Evolutionary conservation across 1,139 yeast genomes (phyloP).

Genomic region (Yamadazyma jaroonii): DNA sequence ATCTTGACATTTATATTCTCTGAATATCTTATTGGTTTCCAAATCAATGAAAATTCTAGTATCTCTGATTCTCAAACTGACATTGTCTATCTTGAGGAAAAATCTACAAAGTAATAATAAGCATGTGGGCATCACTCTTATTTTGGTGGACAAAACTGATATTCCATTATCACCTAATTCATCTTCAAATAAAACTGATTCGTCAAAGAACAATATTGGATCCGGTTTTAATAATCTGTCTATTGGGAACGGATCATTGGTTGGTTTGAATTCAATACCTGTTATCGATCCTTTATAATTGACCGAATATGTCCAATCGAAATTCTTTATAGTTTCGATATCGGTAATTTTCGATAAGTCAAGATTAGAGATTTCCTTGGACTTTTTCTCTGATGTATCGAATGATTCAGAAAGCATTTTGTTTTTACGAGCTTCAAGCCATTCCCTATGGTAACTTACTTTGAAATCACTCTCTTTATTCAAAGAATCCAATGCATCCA

Average conservation of each 20-base stretch:
- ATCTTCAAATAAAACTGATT: constrained; percentile 84
- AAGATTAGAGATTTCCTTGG: constrained; percentile 25
- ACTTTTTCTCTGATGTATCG: constrained; percentile 27
- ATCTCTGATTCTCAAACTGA: constrained; percentile 77
- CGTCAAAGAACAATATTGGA: constrained; percentile 87
- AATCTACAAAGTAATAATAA: constrained; percentile 70
- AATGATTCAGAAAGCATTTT: constrained; percentile 18
- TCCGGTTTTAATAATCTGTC: constrained; percentile 70
- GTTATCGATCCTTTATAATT: constrained; percentile 61
- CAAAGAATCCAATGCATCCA: constrained; percentile 76
- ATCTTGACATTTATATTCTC: constrained; percentile 81
- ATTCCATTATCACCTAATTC: constrained; percentile 97
- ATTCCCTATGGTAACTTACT: constrained; percentile 86
- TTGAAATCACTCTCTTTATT: constrained; percentile 38
- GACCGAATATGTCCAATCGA: constrained; percentile 95
- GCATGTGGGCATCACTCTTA: constrained; percentile 87
- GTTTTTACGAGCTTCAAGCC: constrained; percentile 67
- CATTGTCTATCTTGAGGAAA: constrained; percentile 87
- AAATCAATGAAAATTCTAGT: constrained; percentile 83
- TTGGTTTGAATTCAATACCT: constrained; percentile 20
- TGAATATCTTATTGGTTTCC: constrained; percentile 55
- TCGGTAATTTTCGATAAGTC: constrained; percentile 41
- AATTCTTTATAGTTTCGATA: constrained; percentile 57
- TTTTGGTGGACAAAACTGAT: constrained; percentile 69
- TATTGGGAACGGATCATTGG: constrained; percentile 54